Evolutionary conservation across 805 yeast species (phyloP).

Genomic region (Candida vaughaniae): DNA sequence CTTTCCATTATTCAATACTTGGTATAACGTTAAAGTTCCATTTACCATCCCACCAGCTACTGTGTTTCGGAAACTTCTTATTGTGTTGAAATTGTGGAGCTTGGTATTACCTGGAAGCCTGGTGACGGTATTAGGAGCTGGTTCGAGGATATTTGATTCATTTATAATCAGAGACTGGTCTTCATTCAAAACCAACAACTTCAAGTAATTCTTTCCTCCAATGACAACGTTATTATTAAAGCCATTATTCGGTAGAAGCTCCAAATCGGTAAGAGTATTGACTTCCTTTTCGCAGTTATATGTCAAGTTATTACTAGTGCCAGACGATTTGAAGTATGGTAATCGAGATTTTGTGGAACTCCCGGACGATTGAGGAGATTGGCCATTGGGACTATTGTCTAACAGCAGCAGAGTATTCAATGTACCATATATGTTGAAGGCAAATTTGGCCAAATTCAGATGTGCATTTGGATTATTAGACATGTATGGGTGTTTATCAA

Average conservation of each 20-base stretch:
- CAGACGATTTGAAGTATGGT: slow-evolving; percentile 1
- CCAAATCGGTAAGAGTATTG: slow-evolving; percentile 22
- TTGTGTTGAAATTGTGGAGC: slow-evolving; percentile 38
- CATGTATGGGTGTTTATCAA: slow-evolving; percentile 1
- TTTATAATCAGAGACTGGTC: slow-evolving; percentile 33
- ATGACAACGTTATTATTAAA: slow-evolving; percentile 31
- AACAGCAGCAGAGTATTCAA: slow-evolving; percentile 12
- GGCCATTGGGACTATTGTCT: slow-evolving; percentile 1
- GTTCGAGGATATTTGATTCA: slow-evolving; percentile 35
- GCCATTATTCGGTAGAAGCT: slow-evolving; percentile 9
- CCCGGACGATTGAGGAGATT: slow-evolving; percentile 5
- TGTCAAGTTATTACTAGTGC: slow-evolving; percentile 18
- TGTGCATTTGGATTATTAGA: slow-evolving; percentile 6
- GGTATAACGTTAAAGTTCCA: slow-evolving; percentile 34
- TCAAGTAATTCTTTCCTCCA: slow-evolving; percentile 43
- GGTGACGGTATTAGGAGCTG: slow-evolving; percentile 8
- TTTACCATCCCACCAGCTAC: slow-evolving; percentile 42
- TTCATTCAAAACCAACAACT: slow-evolving; percentile 28
- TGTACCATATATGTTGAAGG: slow-evolving; percentile 58
- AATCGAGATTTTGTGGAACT: slow-evolving; percentile 3
- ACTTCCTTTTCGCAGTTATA: slow-evolving; percentile 29
- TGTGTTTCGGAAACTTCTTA: slow-evolving; percentile 30
- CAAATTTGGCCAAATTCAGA: slow-evolving; percentile 47
- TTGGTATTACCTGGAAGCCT: slow-evolving; percentile 19
- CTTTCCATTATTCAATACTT: slow-evolving; percentile 32